These are phyloP conservation scores for Chlamydomonas asymmetrica DNA, from an alignment of 139 green algal species.

Conservation along the genomic window DNA sequence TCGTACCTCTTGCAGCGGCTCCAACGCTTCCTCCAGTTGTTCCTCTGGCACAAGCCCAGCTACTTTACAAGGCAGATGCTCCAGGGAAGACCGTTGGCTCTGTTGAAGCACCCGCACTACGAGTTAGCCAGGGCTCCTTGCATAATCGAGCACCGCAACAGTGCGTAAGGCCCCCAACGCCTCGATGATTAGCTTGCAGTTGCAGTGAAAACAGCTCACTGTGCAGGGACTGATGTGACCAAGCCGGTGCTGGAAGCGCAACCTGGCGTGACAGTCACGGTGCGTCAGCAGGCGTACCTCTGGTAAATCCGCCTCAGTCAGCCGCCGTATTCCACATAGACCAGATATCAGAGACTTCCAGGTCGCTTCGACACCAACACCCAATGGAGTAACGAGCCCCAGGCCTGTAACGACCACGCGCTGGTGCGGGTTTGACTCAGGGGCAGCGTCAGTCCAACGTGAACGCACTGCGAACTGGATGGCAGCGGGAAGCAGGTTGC, in stretches of 20 bases:
- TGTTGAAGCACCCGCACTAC: too few relatives aligned
- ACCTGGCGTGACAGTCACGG: neutral
- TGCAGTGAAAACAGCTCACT: too few relatives aligned
- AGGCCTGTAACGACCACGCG: conserved; percentile 89
- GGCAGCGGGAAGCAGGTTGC: neutral
- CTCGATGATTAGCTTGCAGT: neutral
- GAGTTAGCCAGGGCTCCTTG: too few relatives aligned
- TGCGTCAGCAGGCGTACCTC: conserved; percentile 37
- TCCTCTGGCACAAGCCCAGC: conserved; percentile 56
- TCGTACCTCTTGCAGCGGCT: neutral
- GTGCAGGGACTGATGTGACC: neutral
- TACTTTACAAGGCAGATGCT: conserved; percentile 64
- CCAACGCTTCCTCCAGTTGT: conserved; percentile 33
- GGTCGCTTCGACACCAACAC: conserved; percentile 55
- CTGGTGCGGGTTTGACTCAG: conserved; percentile 31
- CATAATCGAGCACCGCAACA: neutral
- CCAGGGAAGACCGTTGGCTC: conserved; percentile 21
- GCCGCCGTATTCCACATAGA: conserved; percentile 54
- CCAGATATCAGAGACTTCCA: conserved; percentile 75
- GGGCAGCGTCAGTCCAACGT: conserved; percentile 21
- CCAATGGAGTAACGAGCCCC: conserved; percentile 85
- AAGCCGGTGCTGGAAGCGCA: neutral
- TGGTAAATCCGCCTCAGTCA: conserved; percentile 71
- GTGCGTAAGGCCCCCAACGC: neutral
- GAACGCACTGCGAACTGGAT: neutral